Conservation (phyloP, 805 yeast genomes). For the Maudiozyma serrabonitensis region DNA sequence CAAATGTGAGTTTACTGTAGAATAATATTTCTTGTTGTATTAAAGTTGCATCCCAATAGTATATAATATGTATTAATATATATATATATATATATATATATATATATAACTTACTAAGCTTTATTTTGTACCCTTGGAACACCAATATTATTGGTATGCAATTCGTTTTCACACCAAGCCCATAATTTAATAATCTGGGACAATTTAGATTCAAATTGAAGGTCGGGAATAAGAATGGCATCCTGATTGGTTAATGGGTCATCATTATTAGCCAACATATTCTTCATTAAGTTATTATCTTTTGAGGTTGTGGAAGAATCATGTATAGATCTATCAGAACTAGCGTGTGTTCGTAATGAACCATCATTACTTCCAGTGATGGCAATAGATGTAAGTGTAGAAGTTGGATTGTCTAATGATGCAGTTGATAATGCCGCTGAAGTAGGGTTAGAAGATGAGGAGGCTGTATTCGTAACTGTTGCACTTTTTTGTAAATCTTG, state of each 20-base stretch:
- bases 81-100: background rate
- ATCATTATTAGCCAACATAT: background rate
- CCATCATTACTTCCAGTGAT: background rate
- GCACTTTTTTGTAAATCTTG: background rate
- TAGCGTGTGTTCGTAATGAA: background rate
- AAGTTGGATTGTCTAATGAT: background rate
- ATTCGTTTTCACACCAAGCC: conserved; percentile 53
- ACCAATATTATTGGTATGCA: conserved; percentile 31
- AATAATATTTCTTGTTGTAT: background rate
- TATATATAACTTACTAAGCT: background rate
- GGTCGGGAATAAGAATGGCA: background rate
- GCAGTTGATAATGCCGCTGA: background rate
- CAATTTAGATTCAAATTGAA: conserved; percentile 29
- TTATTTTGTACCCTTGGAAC: conserved; percentile 27
- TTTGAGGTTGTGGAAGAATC: background rate
- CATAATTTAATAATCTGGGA: conserved; percentile 50
- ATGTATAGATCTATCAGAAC: background rate
- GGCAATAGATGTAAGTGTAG: background rate
- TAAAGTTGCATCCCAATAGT: background rate
- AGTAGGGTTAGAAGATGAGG: background rate
- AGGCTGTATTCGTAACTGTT: no score
- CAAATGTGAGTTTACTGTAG: conserved; percentile 28
- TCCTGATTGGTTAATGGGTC: background rate
- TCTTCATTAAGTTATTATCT: background rate
- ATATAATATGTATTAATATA: background rate